Conservation (phyloP, 2,329 filamentous ascomycete species). For the Claviceps pazoutovae region DNA sequence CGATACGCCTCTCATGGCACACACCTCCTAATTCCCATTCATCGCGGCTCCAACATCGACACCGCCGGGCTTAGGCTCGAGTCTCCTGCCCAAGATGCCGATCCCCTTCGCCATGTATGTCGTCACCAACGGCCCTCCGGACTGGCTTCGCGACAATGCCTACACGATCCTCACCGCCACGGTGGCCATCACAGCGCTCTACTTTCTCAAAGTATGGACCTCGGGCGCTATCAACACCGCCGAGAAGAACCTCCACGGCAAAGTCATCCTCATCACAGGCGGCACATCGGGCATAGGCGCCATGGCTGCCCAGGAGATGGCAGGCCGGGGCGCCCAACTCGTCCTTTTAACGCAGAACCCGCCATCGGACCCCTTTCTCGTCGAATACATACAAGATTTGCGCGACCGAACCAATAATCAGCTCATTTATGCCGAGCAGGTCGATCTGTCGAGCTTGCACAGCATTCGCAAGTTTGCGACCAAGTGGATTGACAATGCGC, state of each 20-base stretch:
- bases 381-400: conserved; percentile 84
- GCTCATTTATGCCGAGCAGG: conserved; percentile 88
- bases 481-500: conserved; percentile 93
- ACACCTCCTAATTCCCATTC: not conserved
- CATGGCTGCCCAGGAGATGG: conserved; percentile 58
- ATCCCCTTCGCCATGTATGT: conserved; percentile 35
- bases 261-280: conserved; percentile 86
- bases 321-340: conserved; percentile 73
- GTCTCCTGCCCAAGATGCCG: conserved; percentile 28
- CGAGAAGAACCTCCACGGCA: conserved; percentile 80
- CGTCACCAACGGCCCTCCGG: conserved; percentile 34
- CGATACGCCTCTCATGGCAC: not conserved
- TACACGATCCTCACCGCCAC: conserved; percentile 27
- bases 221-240: conserved; percentile 59
- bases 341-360: conserved; percentile 76
- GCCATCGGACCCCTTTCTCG: conserved; percentile 72
- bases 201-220: conserved; percentile 56
- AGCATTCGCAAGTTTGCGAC: conserved; percentile 89
- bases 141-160: conserved; percentile 31
- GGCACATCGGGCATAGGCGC: conserved; percentile 90
- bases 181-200: conserved; percentile 24
- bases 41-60: not conserved
- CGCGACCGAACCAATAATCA: conserved; percentile 64
- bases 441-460: conserved; percentile 77
- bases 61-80: not conserved